Percentiles rank a stretch among this genome's conserved stretches.
Evolutionary conservation across 176 grass and related monocot species (phyloP).

Genomic region (Pontederia crassipes): DNA sequence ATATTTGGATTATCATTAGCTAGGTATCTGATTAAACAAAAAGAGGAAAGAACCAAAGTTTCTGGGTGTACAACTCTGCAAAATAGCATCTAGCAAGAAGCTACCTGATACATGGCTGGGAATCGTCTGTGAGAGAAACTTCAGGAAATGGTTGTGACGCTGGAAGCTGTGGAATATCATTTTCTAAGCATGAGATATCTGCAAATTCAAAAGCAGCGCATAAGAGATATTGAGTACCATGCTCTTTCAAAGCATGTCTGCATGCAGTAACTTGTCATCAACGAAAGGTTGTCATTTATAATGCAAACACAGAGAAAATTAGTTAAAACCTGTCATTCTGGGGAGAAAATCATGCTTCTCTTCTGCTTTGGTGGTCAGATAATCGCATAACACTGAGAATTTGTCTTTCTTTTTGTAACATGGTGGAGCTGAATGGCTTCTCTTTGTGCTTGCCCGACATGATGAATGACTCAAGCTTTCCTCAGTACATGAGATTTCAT

Average conservation of each 20-base stretch:
- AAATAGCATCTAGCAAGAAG: conserved; percentile 17
- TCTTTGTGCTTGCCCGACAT: conserved; percentile 39
- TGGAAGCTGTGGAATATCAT: conserved; percentile 23
- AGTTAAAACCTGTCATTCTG: conserved; percentile 39
- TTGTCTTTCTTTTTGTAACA: conserved; percentile 75
- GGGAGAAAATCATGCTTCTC: conserved; percentile 28
- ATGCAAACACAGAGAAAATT: neutral
- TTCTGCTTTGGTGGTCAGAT: conserved; percentile 18
- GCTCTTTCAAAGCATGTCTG: neutral
- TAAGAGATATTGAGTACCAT: neutral
- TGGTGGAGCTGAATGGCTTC: conserved; percentile 74
- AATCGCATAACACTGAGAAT: conserved; percentile 44
- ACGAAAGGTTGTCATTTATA: conserved; percentile 11
- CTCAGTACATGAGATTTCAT: conserved; percentile 24
- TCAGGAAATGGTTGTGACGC: conserved; percentile 43
- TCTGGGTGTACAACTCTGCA: neutral
- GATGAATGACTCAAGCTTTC: conserved; percentile 23
- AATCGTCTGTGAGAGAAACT: conserved; percentile 29
- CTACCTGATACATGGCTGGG: conserved; percentile 43
- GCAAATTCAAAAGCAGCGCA: conserved; percentile 17
- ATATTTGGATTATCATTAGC: conserved; percentile 27
- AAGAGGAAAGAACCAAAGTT: neutral
- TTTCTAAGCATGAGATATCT: conserved; percentile 23
- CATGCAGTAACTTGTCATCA: conserved; percentile 9
- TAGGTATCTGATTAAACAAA: conserved; percentile 18